phyloP scores from a whole-genome alignment of 176 grass and related monocot genomes.

The Chloris gayana region DNA sequence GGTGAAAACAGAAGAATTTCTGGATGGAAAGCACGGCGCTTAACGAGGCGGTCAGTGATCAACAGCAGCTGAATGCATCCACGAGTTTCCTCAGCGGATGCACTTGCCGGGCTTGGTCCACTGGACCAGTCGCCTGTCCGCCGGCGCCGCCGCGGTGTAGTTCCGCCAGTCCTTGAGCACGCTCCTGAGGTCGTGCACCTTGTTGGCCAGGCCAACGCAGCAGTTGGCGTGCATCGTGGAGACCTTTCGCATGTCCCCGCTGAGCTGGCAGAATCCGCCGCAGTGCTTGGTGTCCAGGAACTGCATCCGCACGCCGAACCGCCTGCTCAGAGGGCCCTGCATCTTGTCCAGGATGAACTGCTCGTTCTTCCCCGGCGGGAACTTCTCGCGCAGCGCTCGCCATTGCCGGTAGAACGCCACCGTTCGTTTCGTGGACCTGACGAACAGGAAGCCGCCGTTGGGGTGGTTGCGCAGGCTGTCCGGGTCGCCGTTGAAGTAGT shows the following conservation, averaged over 20 bases:
- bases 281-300: slow-evolving; percentile 80
- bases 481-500: slow-evolving; percentile 62
- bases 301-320: slow-evolving; percentile 52
- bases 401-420: slow-evolving; percentile 77
- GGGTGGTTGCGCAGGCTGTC: slow-evolving; percentile 59
- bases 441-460: slow-evolving; percentile 78
- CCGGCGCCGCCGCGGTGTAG: slow-evolving; percentile 48
- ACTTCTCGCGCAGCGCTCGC: slow-evolving; percentile 43
- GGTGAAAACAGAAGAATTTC: neutral
- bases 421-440: slow-evolving; percentile 44
- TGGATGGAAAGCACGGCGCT: neutral
- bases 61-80: neutral
- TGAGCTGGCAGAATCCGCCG: slow-evolving; percentile 78
- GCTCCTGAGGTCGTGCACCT: slow-evolving; percentile 57
- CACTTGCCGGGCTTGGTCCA: slow-evolving; percentile 56
- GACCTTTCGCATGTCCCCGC: slow-evolving; percentile 57
- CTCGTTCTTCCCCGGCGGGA: slow-evolving; percentile 60
- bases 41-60: neutral
- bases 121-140: slow-evolving; percentile 12
- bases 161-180: slow-evolving; percentile 73
- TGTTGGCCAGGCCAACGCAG: slow-evolving; percentile 65
- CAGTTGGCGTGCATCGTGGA: slow-evolving; percentile 91
- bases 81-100: slow-evolving; percentile 29
- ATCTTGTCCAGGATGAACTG: slow-evolving; percentile 52
- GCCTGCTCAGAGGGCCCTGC: slow-evolving; percentile 33